Base-by-base conservation (phyloP, 805 yeast species). In the Dipodascopsis uninucleata region DNA sequence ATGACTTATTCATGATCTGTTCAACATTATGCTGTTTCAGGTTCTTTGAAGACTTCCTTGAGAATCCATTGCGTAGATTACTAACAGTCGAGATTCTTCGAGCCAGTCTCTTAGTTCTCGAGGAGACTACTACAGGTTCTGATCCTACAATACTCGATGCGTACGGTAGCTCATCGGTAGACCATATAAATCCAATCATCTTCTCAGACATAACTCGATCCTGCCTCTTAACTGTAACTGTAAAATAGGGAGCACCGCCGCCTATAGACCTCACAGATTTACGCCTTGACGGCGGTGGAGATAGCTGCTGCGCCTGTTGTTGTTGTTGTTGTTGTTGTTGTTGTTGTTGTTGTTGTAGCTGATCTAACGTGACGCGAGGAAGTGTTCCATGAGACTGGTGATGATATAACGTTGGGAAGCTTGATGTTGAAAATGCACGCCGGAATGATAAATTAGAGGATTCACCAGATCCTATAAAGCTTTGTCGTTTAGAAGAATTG, bases 191-290 rank as follows among this genome's bases (percentile, higher is more conserved):
- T 8, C 31, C 38, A 10, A 39, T 45, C 17, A 18, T 28, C 12
- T 28, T 21, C 36, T 47, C 47, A 3, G 36, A 33, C 28, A 25
- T 36, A 4, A 47, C 10, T 10, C 52, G 16, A 17, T 47, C 45
- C 3, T 45, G 22, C 4, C 44, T 38, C 25, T 47, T 47, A 14
- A 47, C 28, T 16, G 39, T 47, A n/a, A 44, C 41, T 2, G 18
- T n/a, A 16, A 38, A 29, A 25, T 12, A 24, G 10, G 12, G n/a
- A 16, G 22, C 21, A 8, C 32, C 45, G 28, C 21, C 21, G 24
- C 14, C 16, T 18, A 34, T 23, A 17, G 14, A 34, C 9, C n/a
- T 12, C n/a, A n/a, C n/a, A n/a, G n/a, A n/a, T n/a, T n/a, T n/a
- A n/a, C n/a, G n/a, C n/a, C n/a, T n/a, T n/a, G n/a, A n/a, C n/a